These are phyloP conservation scores for Epichloe festucae DNA, from an alignment of 2,329 filamentous ascomycete species.

Conservation along the genomic window DNA sequence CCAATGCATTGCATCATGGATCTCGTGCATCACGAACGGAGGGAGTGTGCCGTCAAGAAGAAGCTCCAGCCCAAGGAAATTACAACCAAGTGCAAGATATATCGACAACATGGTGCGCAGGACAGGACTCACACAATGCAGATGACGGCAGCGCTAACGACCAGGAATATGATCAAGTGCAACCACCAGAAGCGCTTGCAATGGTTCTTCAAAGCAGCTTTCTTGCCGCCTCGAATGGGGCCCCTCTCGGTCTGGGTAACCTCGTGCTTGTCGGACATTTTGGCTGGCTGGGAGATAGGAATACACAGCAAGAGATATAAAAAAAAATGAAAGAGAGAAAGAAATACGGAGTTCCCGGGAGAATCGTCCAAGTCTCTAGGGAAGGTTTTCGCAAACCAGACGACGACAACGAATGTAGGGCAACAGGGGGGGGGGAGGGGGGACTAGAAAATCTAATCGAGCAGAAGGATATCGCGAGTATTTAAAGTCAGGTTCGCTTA, in stretches of 20 bases:
- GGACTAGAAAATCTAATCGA: not conserved
- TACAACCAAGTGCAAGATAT: not conserved
- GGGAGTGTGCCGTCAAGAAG: not conserved
- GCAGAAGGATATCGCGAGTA: slow-evolving; percentile 5
- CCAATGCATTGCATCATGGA: not conserved
- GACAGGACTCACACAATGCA: slow-evolving; percentile 41
- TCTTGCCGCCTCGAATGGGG: slow-evolving; percentile 19
- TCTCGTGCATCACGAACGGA: not conserved
- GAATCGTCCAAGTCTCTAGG: not conserved
- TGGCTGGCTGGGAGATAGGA: slow-evolving; percentile 2
- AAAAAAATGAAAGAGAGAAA: not conserved
- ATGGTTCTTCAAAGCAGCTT: slow-evolving; percentile 30
- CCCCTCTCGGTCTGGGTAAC: slow-evolving; percentile 23
- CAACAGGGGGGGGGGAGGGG: not conserved
- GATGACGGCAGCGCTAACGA: slow-evolving; percentile 41
- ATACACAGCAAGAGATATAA: not conserved
- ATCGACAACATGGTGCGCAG: not conserved
- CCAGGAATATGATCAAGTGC: slow-evolving; percentile 37
- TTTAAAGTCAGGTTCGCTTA: slow-evolving; percentile 4
- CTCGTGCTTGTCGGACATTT: slow-evolving; percentile 27
- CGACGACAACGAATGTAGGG: slow-evolving; percentile 1
- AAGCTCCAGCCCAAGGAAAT: not conserved
- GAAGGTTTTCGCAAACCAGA: not conserved
- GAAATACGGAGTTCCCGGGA: not conserved
- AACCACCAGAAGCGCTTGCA: slow-evolving; percentile 49